Evolutionary conservation across 805 yeast species (phyloP).

Genomic region (Diddensiella caesifluorescens): DNA sequence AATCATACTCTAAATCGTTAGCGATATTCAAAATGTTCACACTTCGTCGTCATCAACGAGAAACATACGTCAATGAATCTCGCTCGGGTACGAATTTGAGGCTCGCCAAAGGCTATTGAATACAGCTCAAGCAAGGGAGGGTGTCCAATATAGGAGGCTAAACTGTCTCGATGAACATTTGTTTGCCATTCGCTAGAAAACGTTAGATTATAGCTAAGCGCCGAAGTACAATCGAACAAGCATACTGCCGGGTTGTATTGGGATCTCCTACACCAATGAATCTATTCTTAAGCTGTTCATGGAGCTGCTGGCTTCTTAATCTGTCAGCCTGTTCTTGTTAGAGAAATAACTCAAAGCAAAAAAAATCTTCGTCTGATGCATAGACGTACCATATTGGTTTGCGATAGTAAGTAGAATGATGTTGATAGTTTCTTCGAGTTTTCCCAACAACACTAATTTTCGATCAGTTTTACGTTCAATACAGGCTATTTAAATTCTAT

Average conservation of each 20-base stretch:
- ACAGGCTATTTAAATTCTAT: too few relatives aligned
- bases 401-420: too few relatives aligned
- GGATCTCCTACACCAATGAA: slow-evolving; percentile 74
- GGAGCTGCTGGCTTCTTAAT: slow-evolving; percentile 53
- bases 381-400: too few relatives aligned
- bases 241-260: slow-evolving; percentile 52
- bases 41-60: neutral
- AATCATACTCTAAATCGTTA: slow-evolving; percentile 24
- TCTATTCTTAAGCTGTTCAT: slow-evolving; percentile 51
- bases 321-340: slow-evolving; percentile 58
- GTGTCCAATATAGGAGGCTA: slow-evolving; percentile 57
- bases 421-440: too few relatives aligned
- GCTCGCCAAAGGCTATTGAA: slow-evolving; percentile 47
- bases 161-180: slow-evolving; percentile 63
- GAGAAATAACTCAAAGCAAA: too few relatives aligned
- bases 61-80: slow-evolving; percentile 28
- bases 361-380: too few relatives aligned
- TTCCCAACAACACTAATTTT: too few relatives aligned
- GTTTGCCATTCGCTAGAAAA: slow-evolving; percentile 56
- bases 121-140: slow-evolving; percentile 49
- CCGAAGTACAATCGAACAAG: slow-evolving; percentile 1
- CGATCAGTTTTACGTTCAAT: too few relatives aligned
- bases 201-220: too few relatives aligned
- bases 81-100: slow-evolving; percentile 27
- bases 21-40: neutral